Conservation (phyloP, 2,329 filamentous ascomycete species). For the Talaromyces sp. region DNA sequence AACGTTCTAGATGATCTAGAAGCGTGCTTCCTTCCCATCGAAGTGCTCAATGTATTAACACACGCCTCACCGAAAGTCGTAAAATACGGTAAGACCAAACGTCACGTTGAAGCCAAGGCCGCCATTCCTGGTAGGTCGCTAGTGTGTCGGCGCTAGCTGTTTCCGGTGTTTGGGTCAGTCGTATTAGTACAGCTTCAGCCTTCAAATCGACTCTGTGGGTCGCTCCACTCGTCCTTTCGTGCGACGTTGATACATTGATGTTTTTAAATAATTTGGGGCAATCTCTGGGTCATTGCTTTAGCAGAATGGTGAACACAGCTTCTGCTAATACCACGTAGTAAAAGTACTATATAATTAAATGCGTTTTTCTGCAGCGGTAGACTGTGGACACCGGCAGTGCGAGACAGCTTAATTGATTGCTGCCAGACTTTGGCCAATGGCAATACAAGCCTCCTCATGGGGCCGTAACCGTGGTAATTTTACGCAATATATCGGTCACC, state of each 20-base stretch:
- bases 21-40: background rate
- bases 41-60: no score
- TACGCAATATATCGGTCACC: slow-evolving; percentile 11
- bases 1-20: background rate
- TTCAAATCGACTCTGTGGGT: background rate
- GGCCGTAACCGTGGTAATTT: slow-evolving; percentile 3
- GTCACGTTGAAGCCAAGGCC: background rate
- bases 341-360: no score
- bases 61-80: background rate
- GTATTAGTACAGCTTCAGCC: slow-evolving; percentile 6
- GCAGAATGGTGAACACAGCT: no score
- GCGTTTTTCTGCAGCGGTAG: no score
- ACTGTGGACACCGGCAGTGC: background rate
- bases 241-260: background rate
- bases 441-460: background rate
- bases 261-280: background rate
- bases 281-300: background rate
- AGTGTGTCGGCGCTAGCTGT: background rate
- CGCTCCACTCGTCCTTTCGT: slow-evolving; percentile 4
- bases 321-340: no score
- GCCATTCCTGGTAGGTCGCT: slow-evolving; percentile 10
- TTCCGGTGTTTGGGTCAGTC: slow-evolving; percentile 1
- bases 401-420: background rate
- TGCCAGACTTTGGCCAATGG: background rate
- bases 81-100: slow-evolving; percentile 1